Evolutionary conservation across 176 grass and related monocot species (phyloP).

Genomic region (Oropetium thomaeum): DNA sequence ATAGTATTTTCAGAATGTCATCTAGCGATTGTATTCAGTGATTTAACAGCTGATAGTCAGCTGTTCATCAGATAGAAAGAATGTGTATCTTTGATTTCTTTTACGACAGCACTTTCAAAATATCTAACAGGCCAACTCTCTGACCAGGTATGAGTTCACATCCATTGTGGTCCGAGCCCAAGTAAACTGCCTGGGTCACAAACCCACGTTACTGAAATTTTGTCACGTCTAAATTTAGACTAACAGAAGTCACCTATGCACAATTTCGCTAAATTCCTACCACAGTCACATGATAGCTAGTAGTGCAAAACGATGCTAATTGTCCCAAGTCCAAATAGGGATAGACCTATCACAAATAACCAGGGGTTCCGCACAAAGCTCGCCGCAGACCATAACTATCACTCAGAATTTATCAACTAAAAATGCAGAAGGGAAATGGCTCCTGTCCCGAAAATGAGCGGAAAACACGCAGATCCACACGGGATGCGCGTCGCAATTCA

Average conservation of each 20-base stretch:
- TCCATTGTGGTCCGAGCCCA: neutral
- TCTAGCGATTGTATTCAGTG: neutral
- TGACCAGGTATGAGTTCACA: neutral
- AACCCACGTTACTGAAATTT: neutral
- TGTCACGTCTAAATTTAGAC: neutral
- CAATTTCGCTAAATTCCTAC: neutral
- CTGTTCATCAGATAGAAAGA: conserved; percentile 9
- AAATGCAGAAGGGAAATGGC: neutral
- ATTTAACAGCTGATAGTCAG: neutral
- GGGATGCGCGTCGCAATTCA: neutral
- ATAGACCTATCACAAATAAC: neutral
- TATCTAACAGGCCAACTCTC: neutral
- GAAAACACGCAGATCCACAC: conserved; percentile 21
- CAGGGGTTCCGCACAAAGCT: neutral
- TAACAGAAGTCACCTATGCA: neutral
- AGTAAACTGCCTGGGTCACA: conserved; percentile 2
- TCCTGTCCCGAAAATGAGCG: neutral
- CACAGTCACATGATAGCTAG: neutral
- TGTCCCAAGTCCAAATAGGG: neutral
- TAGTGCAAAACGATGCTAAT: neutral
- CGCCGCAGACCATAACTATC: neutral
- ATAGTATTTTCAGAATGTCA: neutral
- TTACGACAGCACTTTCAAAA: neutral
- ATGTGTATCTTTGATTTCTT: neutral
- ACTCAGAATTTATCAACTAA: neutral